Evolutionary conservation across 2,329 filamentous ascomycete species (phyloP).

Genomic region (Colletotrichum nymphaeae): DNA sequence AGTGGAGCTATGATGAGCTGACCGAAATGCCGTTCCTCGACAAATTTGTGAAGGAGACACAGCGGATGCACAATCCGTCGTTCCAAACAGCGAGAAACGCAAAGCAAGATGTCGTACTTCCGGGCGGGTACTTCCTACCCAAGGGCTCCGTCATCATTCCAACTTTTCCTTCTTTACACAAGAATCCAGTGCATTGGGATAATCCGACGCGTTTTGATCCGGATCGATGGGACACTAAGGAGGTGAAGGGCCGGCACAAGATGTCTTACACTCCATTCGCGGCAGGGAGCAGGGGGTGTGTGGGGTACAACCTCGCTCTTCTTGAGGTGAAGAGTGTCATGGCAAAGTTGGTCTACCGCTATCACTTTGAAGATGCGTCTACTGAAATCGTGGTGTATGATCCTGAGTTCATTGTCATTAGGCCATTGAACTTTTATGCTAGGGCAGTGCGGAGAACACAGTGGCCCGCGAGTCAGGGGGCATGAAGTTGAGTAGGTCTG

Average conservation of each 20-base stretch:
- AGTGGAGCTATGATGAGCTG: conserved; percentile 13
- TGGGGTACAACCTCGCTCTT: conserved; percentile 13
- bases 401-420: conserved; percentile 37
- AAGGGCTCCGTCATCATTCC: conserved; percentile 11
- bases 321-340: conserved; percentile 22
- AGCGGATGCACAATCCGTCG: conserved; percentile 18
- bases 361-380: conserved; percentile 37
- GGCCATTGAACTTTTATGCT: conserved; percentile 40
- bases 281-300: conserved; percentile 5
- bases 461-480: conserved; percentile 4
- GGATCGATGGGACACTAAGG: conserved; percentile 9
- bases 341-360: conserved; percentile 19
- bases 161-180: conserved; percentile 14
- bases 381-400: conserved; percentile 36
- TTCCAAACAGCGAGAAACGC: conserved; percentile 24
- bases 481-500: background rate
- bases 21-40: conserved; percentile 13
- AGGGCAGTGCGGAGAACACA: background rate
- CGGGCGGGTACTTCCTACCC: conserved; percentile 10
- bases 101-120: conserved; percentile 1
- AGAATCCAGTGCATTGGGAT: conserved; percentile 10
- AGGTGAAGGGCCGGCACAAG: conserved; percentile 3
- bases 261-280: conserved; percentile 22
- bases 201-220: conserved; percentile 14
- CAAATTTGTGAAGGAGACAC: conserved; percentile 19